Percentiles rank a stretch among this genome's conserved stretches.
Conservation (phyloP, 768 basidiomycete species). For the Boletus speciosus region DNA sequence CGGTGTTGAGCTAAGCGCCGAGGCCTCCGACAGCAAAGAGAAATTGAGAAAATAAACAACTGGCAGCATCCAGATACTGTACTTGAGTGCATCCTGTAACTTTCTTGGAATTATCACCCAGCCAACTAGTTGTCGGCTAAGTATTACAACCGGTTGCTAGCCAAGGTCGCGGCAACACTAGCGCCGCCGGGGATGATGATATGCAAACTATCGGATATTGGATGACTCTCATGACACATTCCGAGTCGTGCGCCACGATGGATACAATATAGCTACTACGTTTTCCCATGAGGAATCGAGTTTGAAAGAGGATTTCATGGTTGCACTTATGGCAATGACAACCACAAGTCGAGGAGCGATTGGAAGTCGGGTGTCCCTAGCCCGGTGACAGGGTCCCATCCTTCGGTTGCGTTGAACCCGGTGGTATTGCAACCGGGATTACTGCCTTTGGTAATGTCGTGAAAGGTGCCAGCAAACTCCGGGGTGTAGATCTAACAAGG, state of each 20-base stretch:
- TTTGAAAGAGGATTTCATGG: neutral
- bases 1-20: too few species aligned
- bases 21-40: too few species aligned
- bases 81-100: too few species aligned
- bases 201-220: too few species aligned
- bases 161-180: too few species aligned
- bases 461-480: constrained; percentile 1
- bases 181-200: too few species aligned
- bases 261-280: too few species aligned
- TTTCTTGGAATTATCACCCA: too few species aligned
- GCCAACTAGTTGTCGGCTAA: too few species aligned
- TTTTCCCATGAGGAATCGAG: neutral
- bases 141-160: too few species aligned
- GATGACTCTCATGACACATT: too few species aligned
- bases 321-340: neutral
- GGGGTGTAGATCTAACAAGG: neutral
- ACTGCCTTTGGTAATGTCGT: constrained; percentile 44
- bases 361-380: neutral
- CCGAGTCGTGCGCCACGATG: too few species aligned
- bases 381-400: constrained; percentile 49
- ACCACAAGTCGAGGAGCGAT: neutral
- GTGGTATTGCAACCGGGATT: constrained; percentile 42
- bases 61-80: neutral
- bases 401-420: constrained; percentile 30
- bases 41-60: neutral